Evolutionary conservation across 192 early-diverging fungal species (phyloP), one percentile per base, ranked within the genome.

Genomic region (Backusella psychrophila): DNA sequence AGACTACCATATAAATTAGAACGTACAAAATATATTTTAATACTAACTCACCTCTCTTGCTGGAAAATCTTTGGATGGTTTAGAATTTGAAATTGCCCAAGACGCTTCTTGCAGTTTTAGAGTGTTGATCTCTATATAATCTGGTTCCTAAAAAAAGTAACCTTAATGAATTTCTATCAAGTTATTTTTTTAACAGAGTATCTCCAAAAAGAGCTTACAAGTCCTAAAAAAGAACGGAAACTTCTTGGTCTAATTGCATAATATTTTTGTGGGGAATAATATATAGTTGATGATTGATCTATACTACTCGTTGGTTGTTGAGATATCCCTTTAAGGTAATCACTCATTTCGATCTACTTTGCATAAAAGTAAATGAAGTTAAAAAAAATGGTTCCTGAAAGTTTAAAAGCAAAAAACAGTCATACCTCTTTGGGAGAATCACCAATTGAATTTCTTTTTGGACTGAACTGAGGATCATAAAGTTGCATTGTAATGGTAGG

Each of bases 401-500:
- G 15, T 4, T 14, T 44, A 44, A 14, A 44, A 44, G 42, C 17
- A 44, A 17, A 44, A 44, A 14, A 4, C 4, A 17, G 3, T 1
- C 42, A 4, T 4, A 72, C 71, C 38, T 72, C 71, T 56, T 19
- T 49, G 15, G 71, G 46, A 5, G 44, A 53, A n/a, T 14, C 17
- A 14, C 49, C 71, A 19, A 29, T 66, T 29, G 69, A 33, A 44
- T 26, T 19, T 6, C 34, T 29, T 15, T 67, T 53, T 59, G 36
- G 63, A n/a, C 67, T 77, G 33, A 77, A 77, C 5, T 33, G 21
- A 1, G 70, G 76, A n/a, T 53, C 14, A 66, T 77, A 77, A 12
- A 77, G 41, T n/a, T 72, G 56, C n/a, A 77, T 9, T 3, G 29
- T 15, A 21, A 77, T 38, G 29, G 59, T 29, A n/a, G 76, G 76